These are phyloP conservation scores for Echinochloa phyllopogon DNA, from an alignment of 176 grass and related monocot species.

Conservation along the genomic window DNA sequence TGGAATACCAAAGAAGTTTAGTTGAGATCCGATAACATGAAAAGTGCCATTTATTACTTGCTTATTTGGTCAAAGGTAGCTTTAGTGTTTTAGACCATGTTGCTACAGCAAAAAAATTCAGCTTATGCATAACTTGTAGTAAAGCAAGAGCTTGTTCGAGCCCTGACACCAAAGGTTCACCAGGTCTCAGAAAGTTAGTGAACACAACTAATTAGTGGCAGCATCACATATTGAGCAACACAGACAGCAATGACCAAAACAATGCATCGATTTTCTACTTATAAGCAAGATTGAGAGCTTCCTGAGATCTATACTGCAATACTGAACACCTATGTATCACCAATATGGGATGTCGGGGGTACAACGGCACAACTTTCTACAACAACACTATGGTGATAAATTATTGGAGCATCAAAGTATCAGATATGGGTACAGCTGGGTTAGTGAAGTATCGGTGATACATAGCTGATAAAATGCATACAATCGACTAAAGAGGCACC, in stretches of 20 bases:
- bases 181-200: background rate
- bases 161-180: background rate
- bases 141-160: constrained; percentile 1
- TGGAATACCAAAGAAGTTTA: background rate
- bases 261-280: constrained; percentile 13
- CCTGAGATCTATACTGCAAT: background rate
- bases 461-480: constrained; percentile 4
- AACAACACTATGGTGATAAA: background rate
- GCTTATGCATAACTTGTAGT: background rate
- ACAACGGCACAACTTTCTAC: background rate
- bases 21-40: background rate
- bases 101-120: constrained; percentile 6
- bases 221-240: background rate
- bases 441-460: background rate
- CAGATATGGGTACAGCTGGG: background rate
- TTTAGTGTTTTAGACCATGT: background rate
- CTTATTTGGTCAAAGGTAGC: background rate
- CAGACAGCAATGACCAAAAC: background rate
- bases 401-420: background rate
- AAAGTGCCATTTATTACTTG: background rate
- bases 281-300: background rate
- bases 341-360: no score
- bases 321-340: background rate
- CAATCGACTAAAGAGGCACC: background rate
- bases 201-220: constrained; percentile 3